Base-by-base conservation (phyloP, 176 grass and related monocot genomes). In the Oryza meridionalis region DNA sequence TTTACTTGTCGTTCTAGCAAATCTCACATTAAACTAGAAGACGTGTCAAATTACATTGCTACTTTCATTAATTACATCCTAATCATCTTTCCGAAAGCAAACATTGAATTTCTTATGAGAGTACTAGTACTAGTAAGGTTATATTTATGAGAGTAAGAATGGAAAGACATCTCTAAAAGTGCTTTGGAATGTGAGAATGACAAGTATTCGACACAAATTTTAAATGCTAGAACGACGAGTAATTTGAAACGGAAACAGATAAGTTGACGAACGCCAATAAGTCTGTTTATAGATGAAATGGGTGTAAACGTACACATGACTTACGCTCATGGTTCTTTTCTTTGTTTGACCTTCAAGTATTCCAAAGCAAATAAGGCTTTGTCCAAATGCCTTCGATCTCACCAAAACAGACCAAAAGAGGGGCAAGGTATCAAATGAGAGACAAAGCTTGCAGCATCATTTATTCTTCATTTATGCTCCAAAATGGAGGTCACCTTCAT, bases 321-420 rank as follows among this genome's bases (percentile, higher is more conserved):
- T 49, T 50, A 17, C 3, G 26, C 64, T 86, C 21, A 17, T 65
- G 0, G 29, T 26, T 42, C 73, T 43, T 13, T 46, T 79, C 29
- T 70, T 62, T 62, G 58, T n/a, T n/a, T 22, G n/a, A 67, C 26
- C 31, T 78, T 70, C 8, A 70, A 70, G 84, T 21, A 80, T 42
- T 33, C 67, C 46, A 53, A 35, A 70, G 59, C 76, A 38, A 9
- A 14, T 31, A 27, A 49, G 76, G 55, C 7, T 70, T 70, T 37
- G 51, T 78, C 50, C 26, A 71, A 78, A 63, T 70, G 67, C 40
- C 17, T 44, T n/a, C 35, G 69, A 72, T 65, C 29, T 62, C 2
- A 79, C 22, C 31, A 73, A 75, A 29, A 51, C 12, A 35, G 13
- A 22, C 49, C 38, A 40, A 82, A 76, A 82, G 21, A 45, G 49